Evolutionary conservation across 768 basidiomycete species (phyloP).

Genomic region (Pleurotus citrinopileatus): DNA sequence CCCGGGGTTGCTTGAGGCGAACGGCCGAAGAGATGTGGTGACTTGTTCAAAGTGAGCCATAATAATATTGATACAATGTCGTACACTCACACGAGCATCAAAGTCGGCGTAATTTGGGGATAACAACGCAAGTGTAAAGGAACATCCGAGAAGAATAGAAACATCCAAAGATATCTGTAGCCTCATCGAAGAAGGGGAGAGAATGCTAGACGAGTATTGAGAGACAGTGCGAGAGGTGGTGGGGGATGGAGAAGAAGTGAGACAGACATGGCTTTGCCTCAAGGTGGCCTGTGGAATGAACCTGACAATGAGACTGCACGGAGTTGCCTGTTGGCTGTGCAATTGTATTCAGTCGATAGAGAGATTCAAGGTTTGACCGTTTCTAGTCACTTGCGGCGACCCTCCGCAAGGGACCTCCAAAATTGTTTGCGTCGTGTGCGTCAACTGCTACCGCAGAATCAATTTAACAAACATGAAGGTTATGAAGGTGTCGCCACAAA

Average conservation of each 20-base stretch:
- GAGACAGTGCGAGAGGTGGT: neutral
- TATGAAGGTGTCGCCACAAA: too few relatives aligned
- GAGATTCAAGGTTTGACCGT: too few relatives aligned
- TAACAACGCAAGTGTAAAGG: neutral
- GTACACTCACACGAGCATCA: conserved; percentile 3
- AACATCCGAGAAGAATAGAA: neutral
- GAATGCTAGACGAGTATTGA: neutral
- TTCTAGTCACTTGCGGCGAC: too few relatives aligned
- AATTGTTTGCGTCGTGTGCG: too few relatives aligned
- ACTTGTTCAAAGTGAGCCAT: neutral
- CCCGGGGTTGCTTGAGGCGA: neutral
- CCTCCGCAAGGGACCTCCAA: too few relatives aligned
- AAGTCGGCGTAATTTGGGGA: neutral
- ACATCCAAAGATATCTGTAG: neutral
- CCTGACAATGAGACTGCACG: neutral
- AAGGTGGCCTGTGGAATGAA: neutral
- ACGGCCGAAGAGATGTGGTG: neutral
- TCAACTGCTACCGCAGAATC: too few relatives aligned
- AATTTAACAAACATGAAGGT: too few relatives aligned
- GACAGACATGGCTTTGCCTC: too few relatives aligned
- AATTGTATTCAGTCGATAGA: neutral
- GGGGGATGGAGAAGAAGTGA: neutral
- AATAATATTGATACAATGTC: neutral
- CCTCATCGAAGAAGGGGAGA: neutral
- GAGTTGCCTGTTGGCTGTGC: neutral